A percentile compares a stretch with the other conserved stretches of the same genome.
phyloP scores from a whole-genome alignment of 352 stramenopile genomes.

The Pythium biforme region DNA sequence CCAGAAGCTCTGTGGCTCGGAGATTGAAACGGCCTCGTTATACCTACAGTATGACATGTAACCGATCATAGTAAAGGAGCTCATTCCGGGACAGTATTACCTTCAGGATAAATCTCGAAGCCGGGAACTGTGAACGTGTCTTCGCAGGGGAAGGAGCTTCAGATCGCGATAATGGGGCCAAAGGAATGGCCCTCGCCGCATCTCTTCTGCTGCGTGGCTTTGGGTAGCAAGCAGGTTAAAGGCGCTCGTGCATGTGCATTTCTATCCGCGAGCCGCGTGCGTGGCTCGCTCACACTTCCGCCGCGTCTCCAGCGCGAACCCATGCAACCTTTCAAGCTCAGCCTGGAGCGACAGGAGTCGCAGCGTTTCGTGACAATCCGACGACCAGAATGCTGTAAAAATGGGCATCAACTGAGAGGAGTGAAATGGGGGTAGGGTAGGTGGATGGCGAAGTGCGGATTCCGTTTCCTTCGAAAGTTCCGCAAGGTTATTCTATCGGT shows the following conservation, averaged over 20 bases:
- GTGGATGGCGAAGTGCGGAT: constrained; percentile 1
- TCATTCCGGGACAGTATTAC: too few relatives aligned
- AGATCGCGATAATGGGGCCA: background rate
- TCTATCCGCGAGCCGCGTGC: constrained; percentile 4
- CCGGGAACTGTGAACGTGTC: background rate
- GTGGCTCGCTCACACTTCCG: background rate
- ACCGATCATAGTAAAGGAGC: constrained; percentile 12
- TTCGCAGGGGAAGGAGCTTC: background rate
- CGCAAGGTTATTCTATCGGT: background rate
- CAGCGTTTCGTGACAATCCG: constrained; percentile 1
- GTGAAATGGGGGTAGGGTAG: constrained; percentile 1
- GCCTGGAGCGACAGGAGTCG: background rate
- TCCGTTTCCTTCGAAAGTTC: constrained; percentile 4
- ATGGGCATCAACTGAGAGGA: background rate
- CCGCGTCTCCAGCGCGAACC: constrained; percentile 6
- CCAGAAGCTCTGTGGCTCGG: constrained; percentile 3
- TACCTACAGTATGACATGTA: constrained; percentile 13
- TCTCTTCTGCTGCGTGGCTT: constrained; percentile 4
- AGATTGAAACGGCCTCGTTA: constrained; percentile 7
- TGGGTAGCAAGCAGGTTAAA: background rate
- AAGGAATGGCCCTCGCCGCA: background rate
- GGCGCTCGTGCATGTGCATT: constrained; percentile 1
- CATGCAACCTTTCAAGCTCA: constrained; percentile 26
- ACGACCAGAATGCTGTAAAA: constrained; percentile 2
- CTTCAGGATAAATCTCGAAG: constrained; percentile 8